These are phyloP conservation scores for Baorangia bicolor DNA, from an alignment of 768 basidiomycete species.

Conservation along the genomic window DNA sequence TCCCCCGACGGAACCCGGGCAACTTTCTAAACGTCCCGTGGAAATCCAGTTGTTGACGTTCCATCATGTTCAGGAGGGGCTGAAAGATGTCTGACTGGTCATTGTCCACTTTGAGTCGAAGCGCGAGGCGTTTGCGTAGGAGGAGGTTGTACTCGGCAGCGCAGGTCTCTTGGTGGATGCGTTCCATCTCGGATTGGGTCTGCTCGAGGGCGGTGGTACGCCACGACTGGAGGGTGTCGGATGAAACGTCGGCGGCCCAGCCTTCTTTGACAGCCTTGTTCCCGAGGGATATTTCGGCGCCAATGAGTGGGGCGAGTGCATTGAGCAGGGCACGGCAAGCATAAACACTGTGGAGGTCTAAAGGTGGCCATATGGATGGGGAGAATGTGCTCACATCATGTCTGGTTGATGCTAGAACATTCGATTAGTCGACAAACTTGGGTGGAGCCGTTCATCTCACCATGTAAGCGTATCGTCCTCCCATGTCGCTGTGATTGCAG, in stretches of 20 bases:
- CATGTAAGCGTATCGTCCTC: conserved; percentile 74
- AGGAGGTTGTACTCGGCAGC: conserved; percentile 62
- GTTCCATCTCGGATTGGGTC: conserved; percentile 60
- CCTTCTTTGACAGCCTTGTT: conserved; percentile 47
- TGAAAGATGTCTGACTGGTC: conserved; percentile 64
- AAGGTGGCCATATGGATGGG: background rate
- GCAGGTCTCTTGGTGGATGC: conserved; percentile 56
- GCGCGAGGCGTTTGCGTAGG: conserved; percentile 82
- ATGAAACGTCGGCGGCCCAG: conserved; percentile 59
- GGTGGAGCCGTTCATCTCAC: conserved; percentile 25
- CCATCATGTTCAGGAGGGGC: conserved; percentile 75
- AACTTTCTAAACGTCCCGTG: conserved; percentile 80
- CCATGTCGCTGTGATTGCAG: conserved; percentile 86
- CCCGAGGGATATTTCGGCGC: conserved; percentile 66
- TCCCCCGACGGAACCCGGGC: conserved; percentile 53
- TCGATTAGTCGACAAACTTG: conserved; percentile 1
- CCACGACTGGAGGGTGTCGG: conserved; percentile 63
- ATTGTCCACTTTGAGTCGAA: conserved; percentile 49
- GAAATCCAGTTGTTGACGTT: conserved; percentile 79
- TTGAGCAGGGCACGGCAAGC: conserved; percentile 77
- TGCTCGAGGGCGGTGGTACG: conserved; percentile 51
- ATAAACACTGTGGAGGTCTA: conserved; percentile 52
- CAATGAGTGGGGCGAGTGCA: conserved; percentile 81
- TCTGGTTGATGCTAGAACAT: conserved; percentile 61
- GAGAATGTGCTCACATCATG: conserved; percentile 59